Percentiles rank a stretch among this genome's conserved stretches.
Evolutionary conservation across 345 rosid genomes (phyloP).

Genomic region (Syzygium jambos): DNA sequence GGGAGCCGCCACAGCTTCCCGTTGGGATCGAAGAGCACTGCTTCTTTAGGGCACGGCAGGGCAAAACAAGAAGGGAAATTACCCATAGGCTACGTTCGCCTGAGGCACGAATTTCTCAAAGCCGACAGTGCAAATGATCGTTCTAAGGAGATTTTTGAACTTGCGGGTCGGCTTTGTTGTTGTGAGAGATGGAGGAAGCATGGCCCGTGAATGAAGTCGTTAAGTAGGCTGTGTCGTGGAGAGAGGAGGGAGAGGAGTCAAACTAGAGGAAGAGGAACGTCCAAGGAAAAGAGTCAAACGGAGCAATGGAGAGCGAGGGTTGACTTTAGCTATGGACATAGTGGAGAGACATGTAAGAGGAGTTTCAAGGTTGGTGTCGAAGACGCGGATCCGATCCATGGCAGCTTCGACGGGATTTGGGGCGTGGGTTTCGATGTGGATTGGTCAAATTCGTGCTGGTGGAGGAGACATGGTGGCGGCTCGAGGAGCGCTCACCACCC

Average conservation of each 20-base stretch:
- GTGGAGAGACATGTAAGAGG: neutral
- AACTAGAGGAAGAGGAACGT: neutral
- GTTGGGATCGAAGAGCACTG: neutral
- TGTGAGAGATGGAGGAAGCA: neutral
- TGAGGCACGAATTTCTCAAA: neutral
- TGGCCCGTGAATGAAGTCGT: neutral
- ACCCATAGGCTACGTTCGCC: neutral
- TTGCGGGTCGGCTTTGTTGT: neutral
- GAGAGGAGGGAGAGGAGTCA: neutral
- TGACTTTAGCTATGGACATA: neutral
- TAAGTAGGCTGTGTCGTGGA: neutral
- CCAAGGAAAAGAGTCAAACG: neutral
- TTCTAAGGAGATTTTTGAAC: neutral
- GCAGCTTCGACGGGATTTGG: neutral
- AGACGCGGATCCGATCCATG: neutral
- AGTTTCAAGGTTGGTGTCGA: neutral
- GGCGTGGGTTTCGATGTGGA: neutral
- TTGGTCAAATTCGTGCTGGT: neutral
- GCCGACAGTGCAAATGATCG: neutral
- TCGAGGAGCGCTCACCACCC: neutral
- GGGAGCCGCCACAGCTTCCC: neutral
- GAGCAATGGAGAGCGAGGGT: neutral
- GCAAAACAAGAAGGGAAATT: neutral
- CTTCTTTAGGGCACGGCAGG: neutral
- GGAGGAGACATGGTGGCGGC: neutral